Evolutionary conservation across 2,329 filamentous ascomycete species (phyloP).

Genomic region (Chrysoporthe puriensis): DNA sequence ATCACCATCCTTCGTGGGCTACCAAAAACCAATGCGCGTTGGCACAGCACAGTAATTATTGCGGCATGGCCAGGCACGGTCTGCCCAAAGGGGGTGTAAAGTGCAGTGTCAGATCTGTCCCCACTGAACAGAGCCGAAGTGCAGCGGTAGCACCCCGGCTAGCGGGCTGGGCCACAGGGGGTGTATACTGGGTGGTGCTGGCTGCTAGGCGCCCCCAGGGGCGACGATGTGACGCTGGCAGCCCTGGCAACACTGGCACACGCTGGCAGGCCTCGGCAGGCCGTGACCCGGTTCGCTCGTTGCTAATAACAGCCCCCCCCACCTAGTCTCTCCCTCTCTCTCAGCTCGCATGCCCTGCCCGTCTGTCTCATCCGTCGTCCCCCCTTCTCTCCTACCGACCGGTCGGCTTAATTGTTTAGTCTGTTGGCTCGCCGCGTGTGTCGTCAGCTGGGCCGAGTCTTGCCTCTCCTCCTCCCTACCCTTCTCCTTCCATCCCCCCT

Average conservation of each 20-base stretch:
- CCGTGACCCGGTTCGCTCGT: background rate
- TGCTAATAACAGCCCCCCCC: background rate
- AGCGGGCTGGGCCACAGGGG: background rate
- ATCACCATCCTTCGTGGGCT: no score
- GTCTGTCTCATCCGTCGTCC: background rate
- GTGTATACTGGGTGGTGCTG: background rate
- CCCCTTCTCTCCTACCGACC: background rate
- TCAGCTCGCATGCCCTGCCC: no score
- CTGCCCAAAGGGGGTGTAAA: background rate
- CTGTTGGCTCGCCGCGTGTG: background rate
- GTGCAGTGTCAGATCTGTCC: background rate
- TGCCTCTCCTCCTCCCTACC: background rate
- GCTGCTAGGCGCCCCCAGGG: no score
- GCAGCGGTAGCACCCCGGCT: background rate
- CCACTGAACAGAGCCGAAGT: slow-evolving; percentile 3
- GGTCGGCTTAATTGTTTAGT: background rate
- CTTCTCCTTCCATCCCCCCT: background rate
- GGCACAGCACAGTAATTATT: background rate
- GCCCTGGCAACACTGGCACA: background rate
- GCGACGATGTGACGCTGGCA: background rate
- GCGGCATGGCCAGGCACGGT: background rate
- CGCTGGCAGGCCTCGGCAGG: background rate
- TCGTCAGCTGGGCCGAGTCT: background rate
- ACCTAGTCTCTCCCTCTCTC: no score
- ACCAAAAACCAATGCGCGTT: no score